These are phyloP conservation scores for Pholiota microspora DNA, from an alignment of 768 basidiomycete genomes.

Conservation along the genomic window DNA sequence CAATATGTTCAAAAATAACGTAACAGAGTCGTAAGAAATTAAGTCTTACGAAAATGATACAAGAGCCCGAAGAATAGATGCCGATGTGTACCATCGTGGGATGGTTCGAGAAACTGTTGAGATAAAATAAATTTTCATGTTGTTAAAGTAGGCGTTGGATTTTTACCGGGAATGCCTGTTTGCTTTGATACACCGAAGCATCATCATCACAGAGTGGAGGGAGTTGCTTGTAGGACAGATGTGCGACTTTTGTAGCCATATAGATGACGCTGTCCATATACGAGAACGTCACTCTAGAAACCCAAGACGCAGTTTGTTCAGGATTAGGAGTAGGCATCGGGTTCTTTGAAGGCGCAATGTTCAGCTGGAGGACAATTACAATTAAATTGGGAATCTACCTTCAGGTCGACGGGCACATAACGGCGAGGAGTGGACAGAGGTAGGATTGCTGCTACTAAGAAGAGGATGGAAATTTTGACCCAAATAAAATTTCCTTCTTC, in stretches of 20 bases:
- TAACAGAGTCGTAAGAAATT: not conserved
- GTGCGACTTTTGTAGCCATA: slow-evolving; percentile 37
- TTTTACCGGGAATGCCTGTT: slow-evolving; percentile 13
- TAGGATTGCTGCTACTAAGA: slow-evolving; percentile 39
- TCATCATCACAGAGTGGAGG: slow-evolving; percentile 67
- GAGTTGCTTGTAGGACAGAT: slow-evolving; percentile 47
- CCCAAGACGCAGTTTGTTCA: slow-evolving; percentile 48
- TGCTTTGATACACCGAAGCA: slow-evolving; percentile 18
- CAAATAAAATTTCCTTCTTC: slow-evolving; percentile 46
- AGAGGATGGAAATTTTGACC: slow-evolving; percentile 43
- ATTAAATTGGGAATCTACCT: slow-evolving; percentile 25
- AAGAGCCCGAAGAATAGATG: slow-evolving; percentile 46
- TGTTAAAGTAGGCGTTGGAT: slow-evolving; percentile 19
- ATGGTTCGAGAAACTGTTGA: slow-evolving; percentile 33
- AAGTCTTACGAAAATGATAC: slow-evolving; percentile 27
- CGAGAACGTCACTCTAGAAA: slow-evolving; percentile 42
- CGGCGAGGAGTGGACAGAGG: slow-evolving; percentile 50
- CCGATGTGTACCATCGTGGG: slow-evolving; percentile 32
- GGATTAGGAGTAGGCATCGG: slow-evolving; percentile 31
- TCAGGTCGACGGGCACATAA: slow-evolving; percentile 50
- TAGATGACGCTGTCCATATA: slow-evolving; percentile 54
- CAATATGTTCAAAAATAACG: not conserved
- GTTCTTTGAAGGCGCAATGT: slow-evolving; percentile 21
- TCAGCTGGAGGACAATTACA: not conserved
- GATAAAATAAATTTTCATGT: not conserved